Evolutionary conservation across 345 rosid species (phyloP), one percentile per base, ranked within the genome.

Genomic region (Physaria fendleri): DNA sequence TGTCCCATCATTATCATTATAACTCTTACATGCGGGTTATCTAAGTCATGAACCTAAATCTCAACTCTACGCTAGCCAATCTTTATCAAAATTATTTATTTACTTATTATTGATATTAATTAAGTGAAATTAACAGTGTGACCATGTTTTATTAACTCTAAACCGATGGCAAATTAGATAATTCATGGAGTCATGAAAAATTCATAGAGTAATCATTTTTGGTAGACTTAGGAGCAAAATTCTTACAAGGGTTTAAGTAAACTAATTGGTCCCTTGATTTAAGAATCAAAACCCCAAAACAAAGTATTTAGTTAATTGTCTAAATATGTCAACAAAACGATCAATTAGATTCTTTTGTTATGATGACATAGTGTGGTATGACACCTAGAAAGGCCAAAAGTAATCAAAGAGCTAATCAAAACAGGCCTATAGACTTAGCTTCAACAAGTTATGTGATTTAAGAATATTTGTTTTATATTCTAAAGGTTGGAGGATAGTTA

Each of bases 301-400:
- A 16, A 45, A 62, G 38, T 38, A 22, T 29, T 39, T 38, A 55
- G 21, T 39, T 38, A 55, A 16, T 39, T 69, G 17, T 54, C 37
- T 38, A 27, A 21, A 45, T 35, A 62, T 54, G 41, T 52, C 68
- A 60, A 69, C 62, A 68, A 69, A 62, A 46, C 43, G 20, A 62
- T 61, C 57, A 62, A 55, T 54, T 45, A 69, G 62, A 68, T 60
- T 69, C 12, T 44, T 12, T 53, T 69, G 49, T 25, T 40, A 70
- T 63, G 50, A 70, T 70, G 13, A 25, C 64, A 40, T 40, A 61
- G 56, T 70, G 64, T 62, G 68, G 53, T 24, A 62, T 69, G 51
- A 48, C 59, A 70, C 57, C 58, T 70, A 62, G 30, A 11, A 62
- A 55, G 33, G n/a, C n/a, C 69, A 62, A 62, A 47, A 62, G 64